Percentiles rank a stretch among this genome's conserved stretches.
Conservation (phyloP, 257 asterid genomes). For the Ocimum tenuiflorum region DNA sequence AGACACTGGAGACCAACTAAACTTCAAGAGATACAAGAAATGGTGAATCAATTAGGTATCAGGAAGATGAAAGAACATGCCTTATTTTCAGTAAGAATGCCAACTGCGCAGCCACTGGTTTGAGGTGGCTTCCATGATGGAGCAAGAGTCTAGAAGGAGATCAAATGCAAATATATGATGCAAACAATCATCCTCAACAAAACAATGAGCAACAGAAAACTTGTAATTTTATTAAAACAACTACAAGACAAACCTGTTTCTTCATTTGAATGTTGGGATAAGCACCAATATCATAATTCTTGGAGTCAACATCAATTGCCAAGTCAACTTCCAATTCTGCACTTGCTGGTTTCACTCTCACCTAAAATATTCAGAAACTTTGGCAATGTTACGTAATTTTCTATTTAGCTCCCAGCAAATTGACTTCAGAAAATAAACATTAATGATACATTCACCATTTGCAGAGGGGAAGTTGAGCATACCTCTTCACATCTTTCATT, state of each 20-base stretch:
- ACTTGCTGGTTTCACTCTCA: slow-evolving; percentile 59
- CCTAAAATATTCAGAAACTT: slow-evolving; percentile 44
- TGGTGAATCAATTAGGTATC: neutral
- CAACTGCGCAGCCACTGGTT: slow-evolving; percentile 50
- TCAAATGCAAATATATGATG: slow-evolving; percentile 17
- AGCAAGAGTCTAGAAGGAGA: slow-evolving; percentile 47
- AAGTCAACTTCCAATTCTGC: slow-evolving; percentile 71
- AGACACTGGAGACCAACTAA: too few relatives aligned
- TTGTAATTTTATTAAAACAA: neutral
- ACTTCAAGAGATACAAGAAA: too few relatives aligned
- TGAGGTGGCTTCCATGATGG: slow-evolving; percentile 52
- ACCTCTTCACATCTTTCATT: slow-evolving; percentile 68
- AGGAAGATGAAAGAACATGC: slow-evolving; percentile 38
- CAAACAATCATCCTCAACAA: too few relatives aligned
- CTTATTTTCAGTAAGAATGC: slow-evolving; percentile 62
- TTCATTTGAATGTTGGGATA: slow-evolving; percentile 32
- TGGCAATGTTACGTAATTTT: slow-evolving; percentile 1
- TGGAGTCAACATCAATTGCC: slow-evolving; percentile 51
- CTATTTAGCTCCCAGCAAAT: too few relatives aligned
- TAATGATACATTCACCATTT: too few relatives aligned
- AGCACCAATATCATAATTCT: slow-evolving; percentile 52
- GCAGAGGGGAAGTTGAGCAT: slow-evolving; percentile 7
- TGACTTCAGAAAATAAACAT: too few relatives aligned
- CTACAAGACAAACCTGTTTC: slow-evolving; percentile 45
- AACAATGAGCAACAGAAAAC: neutral